A percentile compares a stretch with the other conserved stretches of the same genome.
Evolutionary conservation across 2,329 filamentous ascomycete species (phyloP).

Genomic region (Amauroascus verrucosus): DNA sequence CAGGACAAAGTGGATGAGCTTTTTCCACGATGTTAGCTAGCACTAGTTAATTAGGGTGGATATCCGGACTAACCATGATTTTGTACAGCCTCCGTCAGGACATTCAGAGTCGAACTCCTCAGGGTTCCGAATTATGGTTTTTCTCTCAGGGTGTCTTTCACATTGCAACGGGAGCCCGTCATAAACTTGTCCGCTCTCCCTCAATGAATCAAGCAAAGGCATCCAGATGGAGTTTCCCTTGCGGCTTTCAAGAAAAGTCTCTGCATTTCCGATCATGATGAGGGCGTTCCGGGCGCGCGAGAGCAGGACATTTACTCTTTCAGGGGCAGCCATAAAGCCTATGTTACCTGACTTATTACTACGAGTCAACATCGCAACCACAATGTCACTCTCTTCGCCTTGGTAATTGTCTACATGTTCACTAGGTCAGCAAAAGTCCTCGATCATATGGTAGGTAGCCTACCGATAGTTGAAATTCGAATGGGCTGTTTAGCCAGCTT

Average conservation of each 20-base stretch:
- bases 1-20: conserved; percentile 51
- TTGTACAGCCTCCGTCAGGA: conserved; percentile 60
- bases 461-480: conserved; percentile 59
- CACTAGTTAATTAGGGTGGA: not conserved
- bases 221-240: conserved; percentile 51
- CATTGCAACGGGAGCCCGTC: conserved; percentile 54
- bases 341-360: conserved; percentile 56
- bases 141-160: conserved; percentile 47
- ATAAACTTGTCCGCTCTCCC: conserved; percentile 42
- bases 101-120: conserved; percentile 52
- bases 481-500: conserved; percentile 45
- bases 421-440: not conserved
- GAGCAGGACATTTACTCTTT: conserved; percentile 60
- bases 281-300: conserved; percentile 56
- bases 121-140: conserved; percentile 38
- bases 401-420: conserved; percentile 60
- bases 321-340: conserved; percentile 56
- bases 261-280: conserved; percentile 59
- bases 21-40: not conserved
- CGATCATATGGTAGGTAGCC: conserved; percentile 19
- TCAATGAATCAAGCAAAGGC: conserved; percentile 48
- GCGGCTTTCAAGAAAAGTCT: conserved; percentile 52
- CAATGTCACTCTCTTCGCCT: conserved; percentile 64
- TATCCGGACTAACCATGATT: conserved; percentile 48
- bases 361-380: conserved; percentile 57